A percentile compares a stretch with the other conserved stretches of the same genome.
Evolutionary conservation across 2,329 filamentous ascomycete species (phyloP).

Genomic region (Aspergillus carbonarius): DNA sequence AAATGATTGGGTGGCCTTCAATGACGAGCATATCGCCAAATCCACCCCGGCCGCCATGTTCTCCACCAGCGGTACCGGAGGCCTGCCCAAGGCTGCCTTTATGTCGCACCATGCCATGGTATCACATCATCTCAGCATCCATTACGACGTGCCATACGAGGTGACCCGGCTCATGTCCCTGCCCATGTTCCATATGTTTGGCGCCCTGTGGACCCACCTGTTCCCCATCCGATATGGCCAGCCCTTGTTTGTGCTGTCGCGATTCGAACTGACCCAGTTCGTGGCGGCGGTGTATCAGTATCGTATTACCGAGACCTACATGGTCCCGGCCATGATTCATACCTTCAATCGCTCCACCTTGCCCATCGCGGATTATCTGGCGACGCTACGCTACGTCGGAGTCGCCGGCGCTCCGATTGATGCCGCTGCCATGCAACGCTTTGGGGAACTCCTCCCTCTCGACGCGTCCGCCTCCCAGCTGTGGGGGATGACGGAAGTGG

Average conservation of each 20-base stretch:
- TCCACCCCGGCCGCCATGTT: conserved; percentile 52
- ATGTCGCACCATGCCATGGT: conserved; percentile 60
- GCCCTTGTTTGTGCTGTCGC: conserved; percentile 49
- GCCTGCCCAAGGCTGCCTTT: conserved; percentile 60
- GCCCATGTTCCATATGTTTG: conserved; percentile 56
- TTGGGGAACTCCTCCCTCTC: conserved; percentile 42
- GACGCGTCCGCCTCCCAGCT: conserved; percentile 48
- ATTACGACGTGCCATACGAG: conserved; percentile 41
- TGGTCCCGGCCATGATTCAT: conserved; percentile 49
- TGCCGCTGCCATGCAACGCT: conserved; percentile 39
- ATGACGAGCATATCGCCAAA: conserved; percentile 43
- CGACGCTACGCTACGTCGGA: conserved; percentile 45
- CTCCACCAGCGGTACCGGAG: conserved; percentile 61
- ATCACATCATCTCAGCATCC: conserved; percentile 49
- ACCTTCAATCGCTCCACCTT: conserved; percentile 32
- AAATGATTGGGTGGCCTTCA: conserved; percentile 50
- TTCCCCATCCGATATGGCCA: conserved; percentile 49
- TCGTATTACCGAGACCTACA: conserved; percentile 50
- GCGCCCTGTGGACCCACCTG: conserved; percentile 47
- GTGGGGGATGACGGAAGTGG: conserved; percentile 58
- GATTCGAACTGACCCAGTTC: conserved; percentile 46
- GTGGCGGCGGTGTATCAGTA: conserved; percentile 41
- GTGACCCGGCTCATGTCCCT: conserved; percentile 50
- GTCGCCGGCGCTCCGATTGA: conserved; percentile 53
- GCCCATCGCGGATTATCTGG: conserved; percentile 32